Base-by-base conservation (phyloP, 2,329 filamentous ascomycete species). In the Aspergillus sp. region DNA sequence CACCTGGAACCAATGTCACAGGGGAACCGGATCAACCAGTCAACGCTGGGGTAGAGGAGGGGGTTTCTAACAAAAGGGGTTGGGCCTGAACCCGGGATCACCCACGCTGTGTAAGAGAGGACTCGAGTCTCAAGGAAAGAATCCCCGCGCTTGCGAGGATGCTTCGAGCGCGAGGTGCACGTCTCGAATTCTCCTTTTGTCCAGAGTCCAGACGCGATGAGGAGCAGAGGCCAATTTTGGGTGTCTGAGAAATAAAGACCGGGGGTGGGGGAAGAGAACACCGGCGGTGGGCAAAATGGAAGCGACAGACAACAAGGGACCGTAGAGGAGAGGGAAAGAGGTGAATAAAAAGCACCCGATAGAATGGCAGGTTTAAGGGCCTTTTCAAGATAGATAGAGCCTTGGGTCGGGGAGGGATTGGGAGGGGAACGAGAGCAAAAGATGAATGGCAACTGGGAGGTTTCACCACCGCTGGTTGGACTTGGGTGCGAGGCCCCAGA, bases 141-240 rank as follows among this genome's bases (percentile, higher is more conserved):
- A 49, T 50, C 61, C 58, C 62, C 58, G 58, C 52, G 40, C 27
- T 39, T 37, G 50, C 56, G 61, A 60, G 61, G 59, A 64, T 45
- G 51, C 61, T 61, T 46, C 56, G 55, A 59, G 58, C 46, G 57
- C 55, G 56, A 55, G 41, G 45, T 25, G 41, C 58, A 62, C 43
- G 59, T 56, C 61, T 60, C 59, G 59, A 59, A 59, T 33, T 45
- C 31, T 40, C 37, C 40, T 52, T 55, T 41, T 52, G 45, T 45
- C 50, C 51, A 59, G 47, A 52, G 45, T 45, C 50, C 51, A 59
- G 47, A 52, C 52, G 55, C 49, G 47, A 54, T 61, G 60, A 53
- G 45, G 31, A 56, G 46, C 43, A 21, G 50, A 8, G 17, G 37
- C 52, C 55, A 45, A 15, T 40, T 52, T 19, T 43, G 44, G 35